Percentiles rank a stretch among this genome's conserved stretches.
These are phyloP conservation scores for Discostella pseudostelligera DNA, from an alignment of 108 stramenopile genomes.

Conservation along the genomic window DNA sequence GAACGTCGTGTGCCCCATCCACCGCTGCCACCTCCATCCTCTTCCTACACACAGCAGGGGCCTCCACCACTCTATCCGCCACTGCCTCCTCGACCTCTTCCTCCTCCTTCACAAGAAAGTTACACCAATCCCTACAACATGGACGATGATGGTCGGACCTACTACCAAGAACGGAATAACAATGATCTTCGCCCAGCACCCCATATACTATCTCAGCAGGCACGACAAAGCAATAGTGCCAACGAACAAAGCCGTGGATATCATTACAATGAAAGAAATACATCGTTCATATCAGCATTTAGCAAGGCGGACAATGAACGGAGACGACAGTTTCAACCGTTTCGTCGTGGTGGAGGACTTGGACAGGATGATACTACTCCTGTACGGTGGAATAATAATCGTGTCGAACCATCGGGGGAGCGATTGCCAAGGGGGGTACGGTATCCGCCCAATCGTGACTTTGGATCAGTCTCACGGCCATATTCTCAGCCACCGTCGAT, in stretches of 20 bases:
- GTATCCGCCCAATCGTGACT: conserved; percentile 2
- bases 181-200: not conserved
- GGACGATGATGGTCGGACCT: conserved; percentile 4
- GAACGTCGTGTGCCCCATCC: not conserved
- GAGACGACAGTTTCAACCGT: conserved; percentile 1
- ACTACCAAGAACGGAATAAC: conserved; percentile 9
- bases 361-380: no score
- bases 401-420: not conserved
- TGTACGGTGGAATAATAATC: no score
- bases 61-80: not conserved
- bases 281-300: conserved; percentile 10
- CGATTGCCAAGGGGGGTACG: conserved; percentile 5
- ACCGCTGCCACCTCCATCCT: not conserved
- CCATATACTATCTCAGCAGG: not conserved
- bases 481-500: not conserved
- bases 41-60: not conserved
- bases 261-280: conserved; percentile 2
- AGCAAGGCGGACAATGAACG: conserved; percentile 9
- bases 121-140: not conserved
- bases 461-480: not conserved
- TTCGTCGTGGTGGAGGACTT: not conserved
- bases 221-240: not conserved
- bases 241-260: conserved; percentile 1
- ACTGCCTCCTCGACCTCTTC: not conserved
- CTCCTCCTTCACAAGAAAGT: not conserved